Evolutionary conservation across 352 stramenopile species (phyloP), one percentile per base, ranked within the genome.

Genomic region (Aphanomyces euteiches): DNA sequence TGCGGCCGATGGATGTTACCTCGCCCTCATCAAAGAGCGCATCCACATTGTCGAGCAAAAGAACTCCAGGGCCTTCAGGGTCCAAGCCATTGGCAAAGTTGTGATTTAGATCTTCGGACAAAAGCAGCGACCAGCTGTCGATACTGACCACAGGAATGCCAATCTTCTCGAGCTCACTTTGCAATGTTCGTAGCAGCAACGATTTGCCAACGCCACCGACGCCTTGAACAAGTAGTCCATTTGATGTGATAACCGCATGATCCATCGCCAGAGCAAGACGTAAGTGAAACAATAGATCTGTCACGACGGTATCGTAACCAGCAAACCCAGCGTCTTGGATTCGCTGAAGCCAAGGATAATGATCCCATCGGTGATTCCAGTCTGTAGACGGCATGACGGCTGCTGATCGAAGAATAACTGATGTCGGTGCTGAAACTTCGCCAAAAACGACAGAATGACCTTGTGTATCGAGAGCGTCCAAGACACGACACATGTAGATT

Each of bases 41-140:
- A 50, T 90, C 79, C 40, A 90, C 66, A 39, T 93, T 82, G 73
- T 93, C 86, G 65, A 93, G 77, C 40, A 92, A 47, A 21, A 92
- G 60, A 13, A 89, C 82, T 10, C 83, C 53, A 58, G 17, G 37
- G 7, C 53, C 21, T 37, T 28, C 5, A 37, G 45, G 7, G 12
- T 41, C 36, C 37, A 56, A 45, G 12, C n/a, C 37, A 15, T 38
- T 61, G 38, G 83, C 56, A 56, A 77, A 75, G 12, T 72, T 69
- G 13, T 81, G 67, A 45, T 67, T 85, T 67, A 85, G 81, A 40
- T 72, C 75, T 45, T 78, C 79, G 78, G 59, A 47, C 47, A 91
- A 89, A 7, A 82, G 61, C 13, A 92, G 71, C 53, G 83, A 79
- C 72, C 87, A 83, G 7, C 77, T 77, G 38, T 88, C 79, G 17